Evolutionary conservation across 495 filamentous ascomycete species (phyloP).

Genomic region (Penicillium flavigenum): DNA sequence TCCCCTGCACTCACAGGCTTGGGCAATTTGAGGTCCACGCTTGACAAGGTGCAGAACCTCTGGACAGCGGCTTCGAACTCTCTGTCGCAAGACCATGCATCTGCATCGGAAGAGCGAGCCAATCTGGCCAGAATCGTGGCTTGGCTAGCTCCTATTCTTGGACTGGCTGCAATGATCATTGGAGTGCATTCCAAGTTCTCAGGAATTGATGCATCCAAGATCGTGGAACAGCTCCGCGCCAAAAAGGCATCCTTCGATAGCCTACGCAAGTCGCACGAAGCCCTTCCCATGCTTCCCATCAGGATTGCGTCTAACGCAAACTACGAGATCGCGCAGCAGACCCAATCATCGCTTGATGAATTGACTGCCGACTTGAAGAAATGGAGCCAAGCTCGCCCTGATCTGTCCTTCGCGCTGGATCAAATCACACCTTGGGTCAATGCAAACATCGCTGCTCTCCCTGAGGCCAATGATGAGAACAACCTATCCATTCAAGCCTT

Average conservation of each 20-base stretch:
- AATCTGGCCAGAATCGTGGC: conserved; percentile 32
- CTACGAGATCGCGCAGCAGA: conserved; percentile 43
- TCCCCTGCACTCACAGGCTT: conserved; percentile 43
- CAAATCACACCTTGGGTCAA: conserved; percentile 56
- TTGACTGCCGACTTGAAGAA: conserved; percentile 46
- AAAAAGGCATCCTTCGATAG: conserved; percentile 50
- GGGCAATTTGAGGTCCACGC: conserved; percentile 34
- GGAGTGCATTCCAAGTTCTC: conserved; percentile 63
- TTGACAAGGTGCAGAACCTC: conserved; percentile 41
- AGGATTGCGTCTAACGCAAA: conserved; percentile 50
- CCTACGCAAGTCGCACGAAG: conserved; percentile 40
- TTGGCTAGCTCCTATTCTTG: conserved; percentile 54
- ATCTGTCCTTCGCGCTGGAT: conserved; percentile 60
- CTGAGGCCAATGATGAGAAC: conserved; percentile 15
- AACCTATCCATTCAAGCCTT: conserved; percentile 40
- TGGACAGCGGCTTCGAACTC: conserved; percentile 40
- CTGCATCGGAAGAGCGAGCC: conserved; percentile 21
- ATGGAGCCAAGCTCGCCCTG: conserved; percentile 49
- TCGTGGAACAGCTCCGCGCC: conserved; percentile 44
- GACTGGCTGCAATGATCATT: conserved; percentile 45
- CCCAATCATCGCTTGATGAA: conserved; percentile 41
- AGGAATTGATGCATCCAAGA: conserved; percentile 39
- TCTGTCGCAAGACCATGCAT: conserved; percentile 28
- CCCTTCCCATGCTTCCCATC: conserved; percentile 53
- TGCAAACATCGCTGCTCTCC: conserved; percentile 17